Evolutionary conservation across 2,329 filamentous ascomycete genomes (phyloP).

Genomic region (Talaromyces pinophilus): DNA sequence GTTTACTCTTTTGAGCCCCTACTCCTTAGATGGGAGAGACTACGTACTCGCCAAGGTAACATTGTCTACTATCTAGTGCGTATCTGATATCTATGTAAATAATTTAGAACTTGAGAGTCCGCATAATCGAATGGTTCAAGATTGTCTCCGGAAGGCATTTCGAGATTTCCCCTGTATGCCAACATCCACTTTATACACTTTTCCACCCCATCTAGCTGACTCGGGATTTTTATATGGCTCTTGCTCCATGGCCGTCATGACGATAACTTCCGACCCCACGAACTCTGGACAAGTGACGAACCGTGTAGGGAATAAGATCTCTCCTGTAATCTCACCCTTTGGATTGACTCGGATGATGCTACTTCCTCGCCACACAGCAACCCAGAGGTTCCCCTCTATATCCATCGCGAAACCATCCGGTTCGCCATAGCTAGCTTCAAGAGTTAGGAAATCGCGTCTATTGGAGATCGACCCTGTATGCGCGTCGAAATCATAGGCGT

Average conservation of each 20-base stretch:
- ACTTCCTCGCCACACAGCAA: conserved; percentile 76
- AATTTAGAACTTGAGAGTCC: neutral
- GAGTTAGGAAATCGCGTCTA: conserved; percentile 70
- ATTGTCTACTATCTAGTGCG: neutral
- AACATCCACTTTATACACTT: conserved; percentile 74
- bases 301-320: conserved; percentile 73
- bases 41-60: neutral
- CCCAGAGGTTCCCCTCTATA: conserved; percentile 82
- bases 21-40: neutral
- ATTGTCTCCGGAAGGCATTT: conserved; percentile 56
- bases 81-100: neutral
- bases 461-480: conserved; percentile 66
- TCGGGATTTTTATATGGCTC: conserved; percentile 63
- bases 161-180: conserved; percentile 66
- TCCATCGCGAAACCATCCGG: conserved; percentile 88
- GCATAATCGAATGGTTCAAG: conserved; percentile 2
- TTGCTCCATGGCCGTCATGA: conserved; percentile 75
- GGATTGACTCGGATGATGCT: conserved; percentile 74
- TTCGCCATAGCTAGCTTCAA: conserved; percentile 59
- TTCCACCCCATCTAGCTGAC: conserved; percentile 67
- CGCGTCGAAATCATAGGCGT: conserved; percentile 71
- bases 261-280: conserved; percentile 70
- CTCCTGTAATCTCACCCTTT: conserved; percentile 69
- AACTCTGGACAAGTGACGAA: conserved; percentile 83
- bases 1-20: neutral